These are phyloP conservation scores for Fomitopsis palustris DNA, from an alignment of 1,284 basidiomycete species.

Conservation along the genomic window DNA sequence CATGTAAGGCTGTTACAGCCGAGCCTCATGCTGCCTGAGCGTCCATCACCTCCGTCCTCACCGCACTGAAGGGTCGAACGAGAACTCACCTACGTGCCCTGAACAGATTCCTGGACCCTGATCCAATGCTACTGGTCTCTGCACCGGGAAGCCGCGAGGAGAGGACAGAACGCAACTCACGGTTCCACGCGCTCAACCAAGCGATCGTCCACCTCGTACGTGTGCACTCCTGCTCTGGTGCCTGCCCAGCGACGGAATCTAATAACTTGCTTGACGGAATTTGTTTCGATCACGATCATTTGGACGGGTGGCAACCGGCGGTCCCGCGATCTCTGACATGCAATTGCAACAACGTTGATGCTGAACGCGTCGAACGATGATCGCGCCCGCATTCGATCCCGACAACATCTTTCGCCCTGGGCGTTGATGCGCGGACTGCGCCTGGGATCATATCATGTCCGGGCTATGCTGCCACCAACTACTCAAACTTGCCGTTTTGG, in stretches of 20 bases:
- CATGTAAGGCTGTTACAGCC: not conserved
- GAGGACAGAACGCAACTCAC: slow-evolving; percentile 65
- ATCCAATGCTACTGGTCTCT: slow-evolving; percentile 84
- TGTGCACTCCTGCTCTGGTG: slow-evolving; percentile 11
- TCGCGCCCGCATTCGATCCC: not conserved
- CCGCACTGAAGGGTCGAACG: slow-evolving; percentile 3
- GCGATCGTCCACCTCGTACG: slow-evolving; percentile 91
- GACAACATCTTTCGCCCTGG: not conserved
- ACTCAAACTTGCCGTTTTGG: not conserved
- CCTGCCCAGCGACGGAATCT: slow-evolving; percentile 8
- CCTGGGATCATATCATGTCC: not conserved
- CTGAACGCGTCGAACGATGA: not conserved
- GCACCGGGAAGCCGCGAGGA: slow-evolving; percentile 54
- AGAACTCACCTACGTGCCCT: slow-evolving; percentile 2
- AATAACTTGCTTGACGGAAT: slow-evolving; percentile 5
- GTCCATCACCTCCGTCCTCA: slow-evolving; percentile 2
- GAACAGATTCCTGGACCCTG: slow-evolving; percentile 89
- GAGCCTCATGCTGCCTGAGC: not conserved
- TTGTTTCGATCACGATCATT: not conserved
- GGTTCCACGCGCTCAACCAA: slow-evolving; percentile 91
- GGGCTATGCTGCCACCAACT: not conserved
- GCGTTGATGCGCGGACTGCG: not conserved
- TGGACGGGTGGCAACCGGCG: not conserved
- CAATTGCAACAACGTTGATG: not conserved
- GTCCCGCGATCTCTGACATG: not conserved